Evolutionary conservation across 305 asterid species (phyloP).

Genomic region (Withania somnifera): DNA sequence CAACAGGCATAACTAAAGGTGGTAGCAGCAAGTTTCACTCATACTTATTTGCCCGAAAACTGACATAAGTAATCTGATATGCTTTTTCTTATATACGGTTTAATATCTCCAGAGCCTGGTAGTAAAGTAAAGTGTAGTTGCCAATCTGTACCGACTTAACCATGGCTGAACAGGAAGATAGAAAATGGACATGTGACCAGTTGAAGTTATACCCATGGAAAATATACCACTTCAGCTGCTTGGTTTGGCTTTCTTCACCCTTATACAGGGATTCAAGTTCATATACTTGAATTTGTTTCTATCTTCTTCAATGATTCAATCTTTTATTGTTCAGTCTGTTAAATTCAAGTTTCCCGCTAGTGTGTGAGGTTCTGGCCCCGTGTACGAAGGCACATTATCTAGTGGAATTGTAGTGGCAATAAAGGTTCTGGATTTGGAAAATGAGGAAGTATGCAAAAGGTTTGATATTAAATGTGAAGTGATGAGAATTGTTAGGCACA

Average conservation of each 20-base stretch:
- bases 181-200: not conserved
- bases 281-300: not conserved
- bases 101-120: not conserved
- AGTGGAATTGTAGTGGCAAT: too few relatives aligned
- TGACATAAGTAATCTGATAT: not conserved
- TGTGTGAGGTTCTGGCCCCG: too few relatives aligned
- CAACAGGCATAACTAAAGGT: constrained; percentile 13
- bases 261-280: not conserved
- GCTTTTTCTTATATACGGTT: not conserved
- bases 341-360: not conserved
- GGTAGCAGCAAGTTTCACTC: not conserved
- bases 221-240: not conserved
- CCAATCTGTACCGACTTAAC: not conserved
- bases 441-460: too few relatives aligned
- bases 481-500: too few relatives aligned
- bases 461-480: too few relatives aligned
- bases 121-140: not conserved
- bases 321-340: not conserved
- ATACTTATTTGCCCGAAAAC: not conserved
- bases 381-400: too few relatives aligned
- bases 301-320: not conserved
- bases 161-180: not conserved
- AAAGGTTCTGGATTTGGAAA: too few relatives aligned
- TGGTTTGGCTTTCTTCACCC: not conserved
- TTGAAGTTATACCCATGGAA: not conserved